Conservation (phyloP, 257 asterid genomes). For the Przewalskia tangutica region DNA sequence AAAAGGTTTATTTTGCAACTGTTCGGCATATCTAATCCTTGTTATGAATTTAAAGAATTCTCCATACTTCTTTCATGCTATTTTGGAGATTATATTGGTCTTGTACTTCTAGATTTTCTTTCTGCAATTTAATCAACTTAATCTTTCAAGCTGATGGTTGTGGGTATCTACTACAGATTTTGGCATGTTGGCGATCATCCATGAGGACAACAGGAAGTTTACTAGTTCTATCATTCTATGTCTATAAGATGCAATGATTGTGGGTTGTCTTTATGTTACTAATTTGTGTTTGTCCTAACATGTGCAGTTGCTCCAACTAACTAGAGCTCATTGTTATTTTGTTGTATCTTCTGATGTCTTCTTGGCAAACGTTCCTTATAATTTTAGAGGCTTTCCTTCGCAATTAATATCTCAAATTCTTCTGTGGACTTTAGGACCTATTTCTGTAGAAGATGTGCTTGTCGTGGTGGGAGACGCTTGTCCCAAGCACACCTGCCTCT, state of each 20-base stretch:
- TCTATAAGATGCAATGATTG: conserved; percentile 3
- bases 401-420: background rate
- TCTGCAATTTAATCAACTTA: background rate
- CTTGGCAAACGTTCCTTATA: background rate
- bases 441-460: background rate
- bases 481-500: conserved; percentile 4
- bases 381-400: background rate
- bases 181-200: conserved; percentile 18
- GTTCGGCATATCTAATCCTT: conserved; percentile 3
- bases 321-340: conserved; percentile 16
- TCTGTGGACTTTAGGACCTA: background rate
- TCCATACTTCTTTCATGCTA: conserved; percentile 14
- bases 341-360: conserved; percentile 6
- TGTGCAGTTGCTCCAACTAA: conserved; percentile 25
- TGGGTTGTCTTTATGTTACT: conserved; percentile 14
- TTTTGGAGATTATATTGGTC: conserved; percentile 17
- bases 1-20: conserved; percentile 29
- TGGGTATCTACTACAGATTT: conserved; percentile 28
- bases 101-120: conserved; percentile 20
- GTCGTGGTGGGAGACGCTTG: background rate
- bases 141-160: conserved; percentile 21
- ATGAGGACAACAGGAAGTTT: conserved; percentile 22
- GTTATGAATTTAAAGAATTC: conserved; percentile 8
- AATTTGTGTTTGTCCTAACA: conserved; percentile 15
- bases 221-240: conserved; percentile 4